phyloP scores from a whole-genome alignment of 75 land plant genomes.

The Pinus taeda region DNA sequence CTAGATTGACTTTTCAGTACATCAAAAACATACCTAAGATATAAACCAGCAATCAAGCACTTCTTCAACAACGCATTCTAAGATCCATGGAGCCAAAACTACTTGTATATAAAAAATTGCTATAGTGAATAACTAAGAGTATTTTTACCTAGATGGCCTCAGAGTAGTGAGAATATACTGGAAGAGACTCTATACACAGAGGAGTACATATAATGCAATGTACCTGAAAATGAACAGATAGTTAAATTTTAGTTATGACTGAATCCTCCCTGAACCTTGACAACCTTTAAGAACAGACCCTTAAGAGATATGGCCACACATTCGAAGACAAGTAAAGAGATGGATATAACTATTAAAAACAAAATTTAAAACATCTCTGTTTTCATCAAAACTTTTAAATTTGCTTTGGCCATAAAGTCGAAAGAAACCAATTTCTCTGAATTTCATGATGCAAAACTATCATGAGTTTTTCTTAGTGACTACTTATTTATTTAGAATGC shows the following conservation, averaged over 20 bases:
- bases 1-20: background rate
- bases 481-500: too few relatives aligned
- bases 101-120: background rate
- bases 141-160: slow-evolving; percentile 81
- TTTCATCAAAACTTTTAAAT: background rate
- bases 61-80: background rate
- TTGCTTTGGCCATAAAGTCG: background rate
- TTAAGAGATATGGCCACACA: background rate
- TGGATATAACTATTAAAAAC: background rate
- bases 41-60: background rate
- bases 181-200: slow-evolving; percentile 49
- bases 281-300: background rate
- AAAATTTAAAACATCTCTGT: background rate
- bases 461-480: too few relatives aligned
- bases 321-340: background rate
- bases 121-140: background rate
- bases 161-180: slow-evolving; percentile 80
- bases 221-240: slow-evolving; percentile 53
- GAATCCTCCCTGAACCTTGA: background rate
- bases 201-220: slow-evolving; percentile 50
- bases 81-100: background rate
- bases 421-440: background rate
- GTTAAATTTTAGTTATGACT: background rate
- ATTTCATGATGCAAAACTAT: background rate
- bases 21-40: slow-evolving; percentile 10